Conservation (phyloP, 179 eudicot species). For the Corrigiola litoralis region DNA sequence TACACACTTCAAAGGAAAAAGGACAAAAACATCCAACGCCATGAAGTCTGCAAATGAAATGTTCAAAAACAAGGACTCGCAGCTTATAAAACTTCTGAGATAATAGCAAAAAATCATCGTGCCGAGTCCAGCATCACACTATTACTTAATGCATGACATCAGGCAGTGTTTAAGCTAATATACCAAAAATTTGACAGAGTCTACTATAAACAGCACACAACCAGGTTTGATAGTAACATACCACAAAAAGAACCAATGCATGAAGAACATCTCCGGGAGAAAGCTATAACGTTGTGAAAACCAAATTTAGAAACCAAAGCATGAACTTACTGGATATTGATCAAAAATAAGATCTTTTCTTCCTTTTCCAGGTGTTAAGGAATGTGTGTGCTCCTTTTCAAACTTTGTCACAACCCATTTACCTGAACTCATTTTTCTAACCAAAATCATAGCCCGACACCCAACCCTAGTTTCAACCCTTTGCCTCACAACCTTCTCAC, state of each 20-base stretch:
- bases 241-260: background rate
- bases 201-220: background rate
- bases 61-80: too few relatives aligned
- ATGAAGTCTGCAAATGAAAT: too few relatives aligned
- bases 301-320: background rate
- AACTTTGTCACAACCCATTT: slow-evolving; percentile 83
- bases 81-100: too few relatives aligned
- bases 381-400: slow-evolving; percentile 84
- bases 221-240: background rate
- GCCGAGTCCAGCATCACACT: too few relatives aligned
- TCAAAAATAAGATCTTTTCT: slow-evolving; percentile 49
- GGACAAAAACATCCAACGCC: too few relatives aligned
- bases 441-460: slow-evolving; percentile 85
- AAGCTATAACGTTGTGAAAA: background rate
- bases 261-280: background rate
- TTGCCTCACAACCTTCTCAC: slow-evolving; percentile 76
- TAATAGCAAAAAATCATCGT: too few relatives aligned
- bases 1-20: too few relatives aligned
- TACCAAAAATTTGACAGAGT: background rate
- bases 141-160: too few relatives aligned
- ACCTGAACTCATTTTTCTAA: slow-evolving; percentile 70
- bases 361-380: slow-evolving; percentile 73
- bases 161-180: background rate
- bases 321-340: slow-evolving; percentile 49
- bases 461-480: slow-evolving; percentile 87